Evolutionary conservation across 345 rosid species (phyloP), one percentile per base, ranked within the genome.

Genomic region (Salix udensis): DNA sequence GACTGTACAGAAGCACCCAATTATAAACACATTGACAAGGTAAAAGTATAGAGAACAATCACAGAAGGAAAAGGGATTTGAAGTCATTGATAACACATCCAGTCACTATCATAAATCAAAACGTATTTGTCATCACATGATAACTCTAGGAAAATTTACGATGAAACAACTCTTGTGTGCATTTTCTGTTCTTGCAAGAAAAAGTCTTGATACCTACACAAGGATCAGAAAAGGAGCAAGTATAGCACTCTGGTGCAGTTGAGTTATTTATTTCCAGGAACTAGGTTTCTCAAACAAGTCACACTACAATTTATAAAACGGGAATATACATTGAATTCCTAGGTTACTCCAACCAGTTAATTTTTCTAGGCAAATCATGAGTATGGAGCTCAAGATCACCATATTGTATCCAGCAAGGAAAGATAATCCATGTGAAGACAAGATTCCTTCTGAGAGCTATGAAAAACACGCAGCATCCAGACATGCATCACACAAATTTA

Each of bases 1-100:
- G 92, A 88, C 99, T 96, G 97, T 5, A 70, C 71, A 84, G 46
- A 74, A 84, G 34, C 65, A 78, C 31, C 23, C 55, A 26, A 73
- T 37, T 70, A 36, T 24, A 64, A 23, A 31, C 46, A n/a, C 48
- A 23, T 42, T 30, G 34, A 5, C 0, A n/a, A 61, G 46, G 37
- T n/a, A 4, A 23, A 13, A 34, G 40, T 26, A 21, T 10, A 61
- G 37, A 73, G 15, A 7, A 40, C 10, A 40, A 1, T 39, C 55
- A 42, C 11, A 42, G 11, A 24, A 64, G 15, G 40, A 31, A 31
- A 11, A 34, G 10, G 52, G 44, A 65, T 23, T 40, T 26, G 3
- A 16, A 37, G 5, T 11, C 23, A 18, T 34, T 42, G 28, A 15
- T 5, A 37, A 62, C n/a, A 24, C 53, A 42, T 44, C 40, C 30